Base-by-base conservation (phyloP, 805 yeast genomes). In the Ogataea nonfermentans region DNA sequence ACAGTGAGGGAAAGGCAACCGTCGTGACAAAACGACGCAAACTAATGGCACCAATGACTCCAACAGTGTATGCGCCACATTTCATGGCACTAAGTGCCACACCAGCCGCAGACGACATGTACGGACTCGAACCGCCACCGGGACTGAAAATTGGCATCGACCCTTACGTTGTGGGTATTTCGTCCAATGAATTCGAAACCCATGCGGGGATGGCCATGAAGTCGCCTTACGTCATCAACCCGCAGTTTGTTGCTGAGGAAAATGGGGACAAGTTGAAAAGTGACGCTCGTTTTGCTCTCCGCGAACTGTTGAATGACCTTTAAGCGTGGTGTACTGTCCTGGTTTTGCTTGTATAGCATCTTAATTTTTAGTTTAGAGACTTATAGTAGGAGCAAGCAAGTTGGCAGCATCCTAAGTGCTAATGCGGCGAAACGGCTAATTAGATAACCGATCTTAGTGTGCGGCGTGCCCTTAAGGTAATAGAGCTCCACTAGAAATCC, bases 201-300 rank as follows among this genome's bases (percentile, higher is more conserved):
- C 49, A 43, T 17, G 49, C 54, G 2, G 22, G 48, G 19, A 7
- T 19, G 12, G 37, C 46, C 6, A 37, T 46, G 36, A 42, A 37
- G 23, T 41, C 50, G 24, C 46, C 42, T 6, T 34, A 41, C 25
- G 9, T 46, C 32, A 29, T 32, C 20, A 26, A 25, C 35, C 46
- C 33, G 24, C 44, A 38, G 9, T 27, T 24, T 24, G 33, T 37
- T n/a, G 35, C 36, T 14, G 26, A 31, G 29, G 49, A 36, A 9
- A 47, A 40, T 9, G 17, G 20, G 23, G 41, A 37, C 8, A 37
- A 30, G 19, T 29, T 35, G 23, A 50, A 43, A 19, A 37, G 47
- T 38, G 61, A 56, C 37, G 61, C 61, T 12, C 40, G 61, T 16
- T 54, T 50, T 44, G 61, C 61, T 1, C 32, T 56, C 19, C 56